These are phyloP conservation scores for Ascochyta clinopodiicola DNA, from an alignment of 2,329 filamentous ascomycete species.

Conservation along the genomic window DNA sequence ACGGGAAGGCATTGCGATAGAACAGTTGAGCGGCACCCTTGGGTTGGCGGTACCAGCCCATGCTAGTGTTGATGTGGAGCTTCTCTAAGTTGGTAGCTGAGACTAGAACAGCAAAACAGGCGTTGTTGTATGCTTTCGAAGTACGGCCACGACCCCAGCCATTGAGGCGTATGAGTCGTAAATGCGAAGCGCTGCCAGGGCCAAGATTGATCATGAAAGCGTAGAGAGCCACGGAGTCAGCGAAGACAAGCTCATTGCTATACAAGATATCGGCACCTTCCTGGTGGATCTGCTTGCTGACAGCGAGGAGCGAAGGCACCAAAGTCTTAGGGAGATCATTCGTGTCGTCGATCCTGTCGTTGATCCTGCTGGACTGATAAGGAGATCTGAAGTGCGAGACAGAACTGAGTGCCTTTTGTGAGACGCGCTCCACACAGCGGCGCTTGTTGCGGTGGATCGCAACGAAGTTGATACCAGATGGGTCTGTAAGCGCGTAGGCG, in stretches of 20 bases:
- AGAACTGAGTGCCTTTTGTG: constrained; percentile 2
- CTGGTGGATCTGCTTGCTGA: constrained; percentile 37
- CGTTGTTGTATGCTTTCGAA: constrained; percentile 43
- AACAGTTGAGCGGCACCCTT: constrained; percentile 34
- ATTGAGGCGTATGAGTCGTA: constrained; percentile 36
- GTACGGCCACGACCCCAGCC: constrained; percentile 32
- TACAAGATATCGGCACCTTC: constrained; percentile 41
- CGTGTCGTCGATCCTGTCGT: constrained; percentile 12
- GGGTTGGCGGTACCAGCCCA: constrained; percentile 5
- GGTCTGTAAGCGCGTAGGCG: constrained; percentile 33
- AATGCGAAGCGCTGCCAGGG: constrained; percentile 25
- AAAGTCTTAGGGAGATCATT: constrained; percentile 20
- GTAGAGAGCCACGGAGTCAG: constrained; percentile 39
- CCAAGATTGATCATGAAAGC: constrained; percentile 42
- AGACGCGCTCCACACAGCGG: constrained; percentile 35
- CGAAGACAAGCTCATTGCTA: constrained; percentile 37
- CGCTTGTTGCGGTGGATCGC: constrained; percentile 34
- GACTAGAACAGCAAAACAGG: constrained; percentile 40
- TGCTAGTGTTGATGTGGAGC: constrained; percentile 30
- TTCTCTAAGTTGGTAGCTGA: constrained; percentile 38
- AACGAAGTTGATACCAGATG: constrained; percentile 34
- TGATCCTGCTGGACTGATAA: constrained; percentile 11
- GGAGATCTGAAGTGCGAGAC: neutral
- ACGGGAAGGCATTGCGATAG: constrained; percentile 47
- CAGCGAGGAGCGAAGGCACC: constrained; percentile 35